Evolutionary conservation across 1,139 yeast species (phyloP).

Genomic region (Yamadazyma sp.): DNA sequence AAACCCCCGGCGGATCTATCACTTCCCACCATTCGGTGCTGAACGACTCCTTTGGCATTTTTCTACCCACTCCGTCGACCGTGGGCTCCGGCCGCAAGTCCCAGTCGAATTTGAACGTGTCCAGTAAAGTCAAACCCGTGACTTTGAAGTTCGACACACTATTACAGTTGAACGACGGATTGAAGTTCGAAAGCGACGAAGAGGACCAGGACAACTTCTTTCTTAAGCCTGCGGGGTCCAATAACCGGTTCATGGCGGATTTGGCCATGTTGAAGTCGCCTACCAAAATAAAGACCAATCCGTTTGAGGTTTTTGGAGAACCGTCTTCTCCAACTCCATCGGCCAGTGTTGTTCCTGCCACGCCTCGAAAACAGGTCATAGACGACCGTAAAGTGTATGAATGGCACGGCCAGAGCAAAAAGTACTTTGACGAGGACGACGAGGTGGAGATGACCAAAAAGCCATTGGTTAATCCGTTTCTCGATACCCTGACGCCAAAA

Average conservation of each 20-base stretch:
- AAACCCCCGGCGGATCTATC: constrained; percentile 5
- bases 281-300: constrained; percentile 7
- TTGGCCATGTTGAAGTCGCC: constrained; percentile 13
- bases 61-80: constrained; percentile 44
- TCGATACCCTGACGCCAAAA: no score
- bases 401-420: constrained; percentile 39
- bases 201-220: constrained; percentile 17
- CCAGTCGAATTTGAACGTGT: background rate
- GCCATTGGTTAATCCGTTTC: constrained; percentile 21
- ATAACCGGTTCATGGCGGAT: constrained; percentile 7
- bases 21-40: background rate
- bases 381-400: constrained; percentile 31
- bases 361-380: constrained; percentile 39
- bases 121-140: constrained; percentile 9
- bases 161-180: constrained; percentile 20
- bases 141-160: constrained; percentile 21
- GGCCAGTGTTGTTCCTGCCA: constrained; percentile 16
- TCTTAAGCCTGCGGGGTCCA: constrained; percentile 7
- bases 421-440: constrained; percentile 35
- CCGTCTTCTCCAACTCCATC: constrained; percentile 10
- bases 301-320: constrained; percentile 5
- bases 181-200: constrained; percentile 19
- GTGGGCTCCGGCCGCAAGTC: constrained; percentile 38
- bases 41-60: constrained; percentile 23
- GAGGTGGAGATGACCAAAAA: constrained; percentile 12